Evolutionary conservation across 2,329 filamentous ascomycete genomes (phyloP).

Genomic region (Sporothrix pseudoabietina): DNA sequence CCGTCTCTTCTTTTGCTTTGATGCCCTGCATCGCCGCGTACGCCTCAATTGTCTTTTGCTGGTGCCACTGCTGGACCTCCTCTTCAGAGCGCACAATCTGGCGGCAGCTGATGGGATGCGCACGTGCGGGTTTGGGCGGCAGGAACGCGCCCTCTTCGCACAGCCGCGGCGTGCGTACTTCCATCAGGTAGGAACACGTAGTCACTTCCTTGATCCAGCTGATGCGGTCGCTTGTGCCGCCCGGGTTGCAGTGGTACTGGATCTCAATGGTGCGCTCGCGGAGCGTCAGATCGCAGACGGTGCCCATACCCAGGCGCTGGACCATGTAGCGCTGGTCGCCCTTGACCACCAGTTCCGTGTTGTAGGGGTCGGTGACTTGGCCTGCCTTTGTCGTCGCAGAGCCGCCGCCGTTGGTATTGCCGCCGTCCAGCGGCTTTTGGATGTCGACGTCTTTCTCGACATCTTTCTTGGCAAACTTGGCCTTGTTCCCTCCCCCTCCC

Average conservation of each 20-base stretch:
- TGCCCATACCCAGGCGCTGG: constrained; percentile 77
- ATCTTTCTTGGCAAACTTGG: constrained; percentile 31
- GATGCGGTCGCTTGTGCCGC: constrained; percentile 72
- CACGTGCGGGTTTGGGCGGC: constrained; percentile 74
- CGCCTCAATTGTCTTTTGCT: constrained; percentile 45
- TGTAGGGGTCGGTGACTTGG: constrained; percentile 42
- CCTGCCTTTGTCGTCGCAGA: constrained; percentile 1
- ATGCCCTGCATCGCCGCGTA: constrained; percentile 43
- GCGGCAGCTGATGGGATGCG: constrained; percentile 75
- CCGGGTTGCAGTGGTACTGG: constrained; percentile 76
- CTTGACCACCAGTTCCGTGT: constrained; percentile 73
- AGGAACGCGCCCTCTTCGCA: constrained; percentile 86
- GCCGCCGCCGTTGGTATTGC: background rate
- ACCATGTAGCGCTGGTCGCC: constrained; percentile 85
- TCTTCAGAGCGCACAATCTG: constrained; percentile 64
- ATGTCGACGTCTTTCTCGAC: constrained; percentile 33
- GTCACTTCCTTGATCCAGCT: constrained; percentile 91
- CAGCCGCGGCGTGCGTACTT: constrained; percentile 83
- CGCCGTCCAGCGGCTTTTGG: constrained; percentile 28
- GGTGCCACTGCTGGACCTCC: constrained; percentile 47
- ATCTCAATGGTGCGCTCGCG: constrained; percentile 82
- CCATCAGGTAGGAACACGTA: constrained; percentile 91
- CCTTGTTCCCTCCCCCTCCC: background rate
- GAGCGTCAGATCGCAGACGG: constrained; percentile 82
- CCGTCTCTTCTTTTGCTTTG: constrained; percentile 28